Evolutionary conservation across 2,329 filamentous ascomycete genomes (phyloP), one percentile per base, ranked within the genome.

Genomic region (Sclerotinia nivalis): DNA sequence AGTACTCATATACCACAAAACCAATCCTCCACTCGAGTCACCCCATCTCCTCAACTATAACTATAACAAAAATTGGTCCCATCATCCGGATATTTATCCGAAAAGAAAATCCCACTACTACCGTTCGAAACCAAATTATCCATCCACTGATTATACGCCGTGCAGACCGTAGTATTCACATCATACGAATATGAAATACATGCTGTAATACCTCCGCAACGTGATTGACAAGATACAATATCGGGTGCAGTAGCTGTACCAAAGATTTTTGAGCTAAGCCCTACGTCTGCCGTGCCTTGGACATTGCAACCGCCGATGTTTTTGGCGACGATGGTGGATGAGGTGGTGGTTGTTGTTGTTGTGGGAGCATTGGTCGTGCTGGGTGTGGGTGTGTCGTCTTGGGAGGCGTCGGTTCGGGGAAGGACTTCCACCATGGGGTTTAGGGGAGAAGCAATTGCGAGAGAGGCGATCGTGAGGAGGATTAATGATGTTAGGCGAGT

Each of bases 71-170:
- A 68, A 31, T 68, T 34, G 10, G 55, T 37, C n/a, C 66, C 55
- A 50, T 68, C 66, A 52, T 31, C 52, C 4, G 66, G 66, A 50
- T 68, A 68, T 68, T 68, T 68, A 61, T 68, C 45, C 37, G 54
- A 60, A 52, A 60, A 68, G 31, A 60, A 68, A 4, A 60, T 49
- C 31, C 66, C 55, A 58, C 28, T 68, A 15, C 15, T 34, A 37
- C 52, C 43, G 61, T n/a, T 50, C 55, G 49, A 28, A 22, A 60
- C 28, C 43, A 60, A 65, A 25, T 65, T 18, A 65, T 65, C 61
- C 54, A 61, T 60, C 45, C 45, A 68, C 22, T 28, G 28, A 15
- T 61, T 47, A 12, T 68, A 68, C 5, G 18, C 13, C 18, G 66
- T 68, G 45, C 66, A 68, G 9, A 28, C 34, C 8, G 18, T 31